These are phyloP conservation scores for cucumber (Cucumis sativus) DNA, from an alignment of 306 rosid genomes.

Conservation along the genomic window Cucumber_9930_V3 NC_026656.2:22960001-22960500, in stretches of 20 bases:
- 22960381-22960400: slow-evolving; percentile 46
- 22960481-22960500: neutral
- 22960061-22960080: no score
- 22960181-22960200: slow-evolving; percentile 71
- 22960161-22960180: slow-evolving; percentile 70
- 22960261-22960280: slow-evolving; percentile 60
- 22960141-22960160: slow-evolving; percentile 19
- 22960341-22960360: slow-evolving; percentile 71
- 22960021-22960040: no score
- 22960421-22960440: neutral
- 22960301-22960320: slow-evolving; percentile 41
- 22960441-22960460: neutral
- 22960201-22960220: slow-evolving; percentile 81
- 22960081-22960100: neutral
- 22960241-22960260: slow-evolving; percentile 77
- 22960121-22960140: neutral
- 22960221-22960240: slow-evolving; percentile 86
- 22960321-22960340: slow-evolving; percentile 76
- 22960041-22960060: no score
- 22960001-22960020: no score
- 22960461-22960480: neutral
- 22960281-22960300: slow-evolving; percentile 65
- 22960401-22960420: slow-evolving; percentile 23
- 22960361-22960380: slow-evolving; percentile 62
- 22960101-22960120: neutral